Percentiles rank a stretch among this genome's conserved stretches.
Conservation (phyloP, 139 green algal genomes). For the Picochlorum costavermella region DNA sequence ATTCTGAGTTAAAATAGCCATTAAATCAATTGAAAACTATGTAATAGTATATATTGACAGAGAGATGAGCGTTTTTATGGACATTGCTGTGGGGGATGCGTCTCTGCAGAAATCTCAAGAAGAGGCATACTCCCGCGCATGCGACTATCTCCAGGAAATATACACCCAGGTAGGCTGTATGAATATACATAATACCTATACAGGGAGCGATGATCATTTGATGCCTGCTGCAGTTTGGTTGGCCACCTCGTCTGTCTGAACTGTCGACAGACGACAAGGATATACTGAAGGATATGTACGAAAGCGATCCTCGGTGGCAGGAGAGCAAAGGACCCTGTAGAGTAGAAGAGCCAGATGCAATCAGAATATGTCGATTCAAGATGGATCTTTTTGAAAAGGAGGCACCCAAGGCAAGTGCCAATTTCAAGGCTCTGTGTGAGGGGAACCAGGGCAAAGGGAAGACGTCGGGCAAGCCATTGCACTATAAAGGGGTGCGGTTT, state of each 20-base stretch:
- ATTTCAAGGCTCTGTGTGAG: constrained; percentile 63
- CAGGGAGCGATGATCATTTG: not conserved
- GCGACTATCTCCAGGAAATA: constrained; percentile 5
- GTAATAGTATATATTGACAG: no score
- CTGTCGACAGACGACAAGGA: constrained; percentile 37
- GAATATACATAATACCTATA: no score
- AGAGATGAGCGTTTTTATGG: constrained; percentile 5
- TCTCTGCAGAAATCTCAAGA: not conserved
- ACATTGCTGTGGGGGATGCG: constrained; percentile 2
- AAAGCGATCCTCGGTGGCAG: constrained; percentile 35
- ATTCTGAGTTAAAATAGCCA: not conserved
- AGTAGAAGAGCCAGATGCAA: constrained; percentile 7
- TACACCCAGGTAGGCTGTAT: not conserved
- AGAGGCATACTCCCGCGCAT: not conserved
- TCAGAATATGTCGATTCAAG: constrained; percentile 28
- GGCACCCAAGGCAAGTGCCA: constrained; percentile 53
- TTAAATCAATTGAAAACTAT: constrained; percentile 1
- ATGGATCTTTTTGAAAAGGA: constrained; percentile 29
- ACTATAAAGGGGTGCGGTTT: constrained; percentile 63
- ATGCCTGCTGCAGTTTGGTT: constrained; percentile 38
- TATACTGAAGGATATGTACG: constrained; percentile 41
- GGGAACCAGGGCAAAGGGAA: constrained; percentile 71
- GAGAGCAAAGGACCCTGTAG: constrained; percentile 4
- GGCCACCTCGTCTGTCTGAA: constrained; percentile 14
- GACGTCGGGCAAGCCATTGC: constrained; percentile 63